A percentile compares a stretch with the other conserved stretches of the same genome.
Conservation (phyloP, 805 yeast species). For the Lipomyces chichibuensis region DNA sequence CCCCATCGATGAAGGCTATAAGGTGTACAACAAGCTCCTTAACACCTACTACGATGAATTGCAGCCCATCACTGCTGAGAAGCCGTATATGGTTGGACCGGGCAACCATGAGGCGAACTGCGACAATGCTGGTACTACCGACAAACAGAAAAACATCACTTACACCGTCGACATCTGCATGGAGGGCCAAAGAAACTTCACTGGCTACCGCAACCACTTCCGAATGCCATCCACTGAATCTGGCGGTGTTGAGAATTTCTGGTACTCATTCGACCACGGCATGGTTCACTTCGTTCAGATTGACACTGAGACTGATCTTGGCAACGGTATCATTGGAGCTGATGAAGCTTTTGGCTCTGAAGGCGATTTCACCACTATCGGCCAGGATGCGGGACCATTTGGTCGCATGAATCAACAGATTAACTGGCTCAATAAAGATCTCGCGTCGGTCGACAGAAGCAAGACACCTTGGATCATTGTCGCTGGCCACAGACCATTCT, state of each 20-base stretch:
- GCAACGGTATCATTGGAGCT: slow-evolving; percentile 33
- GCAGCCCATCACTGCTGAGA: slow-evolving; percentile 11
- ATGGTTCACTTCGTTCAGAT: slow-evolving; percentile 39
- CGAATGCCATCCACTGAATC: slow-evolving; percentile 40
- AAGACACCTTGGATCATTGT: slow-evolving; percentile 42
- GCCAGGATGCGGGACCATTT: slow-evolving; percentile 25
- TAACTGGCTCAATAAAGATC: slow-evolving; percentile 38
- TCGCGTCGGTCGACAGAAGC: slow-evolving; percentile 37
- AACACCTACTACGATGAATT: slow-evolving; percentile 30
- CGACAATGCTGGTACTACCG: slow-evolving; percentile 12
- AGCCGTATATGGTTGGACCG: slow-evolving; percentile 29
- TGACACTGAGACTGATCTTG: slow-evolving; percentile 41
- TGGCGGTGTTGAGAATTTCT: slow-evolving; percentile 38
- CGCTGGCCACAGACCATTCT: slow-evolving; percentile 42
- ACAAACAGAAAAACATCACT: background rate
- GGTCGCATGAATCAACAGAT: slow-evolving; percentile 37
- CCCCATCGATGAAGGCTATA: slow-evolving; percentile 8
- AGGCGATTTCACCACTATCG: background rate
- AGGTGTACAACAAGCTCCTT: slow-evolving; percentile 2
- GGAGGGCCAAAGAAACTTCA: slow-evolving; percentile 37
- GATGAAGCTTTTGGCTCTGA: background rate
- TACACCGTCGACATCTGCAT: slow-evolving; percentile 15
- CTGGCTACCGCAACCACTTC: slow-evolving; percentile 39
- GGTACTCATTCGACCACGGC: slow-evolving; percentile 43
- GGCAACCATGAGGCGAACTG: slow-evolving; percentile 31